These are phyloP conservation scores for Tilletiopsis washingtonensis DNA, from an alignment of 1,284 basidiomycete genomes.

Conservation along the genomic window DNA sequence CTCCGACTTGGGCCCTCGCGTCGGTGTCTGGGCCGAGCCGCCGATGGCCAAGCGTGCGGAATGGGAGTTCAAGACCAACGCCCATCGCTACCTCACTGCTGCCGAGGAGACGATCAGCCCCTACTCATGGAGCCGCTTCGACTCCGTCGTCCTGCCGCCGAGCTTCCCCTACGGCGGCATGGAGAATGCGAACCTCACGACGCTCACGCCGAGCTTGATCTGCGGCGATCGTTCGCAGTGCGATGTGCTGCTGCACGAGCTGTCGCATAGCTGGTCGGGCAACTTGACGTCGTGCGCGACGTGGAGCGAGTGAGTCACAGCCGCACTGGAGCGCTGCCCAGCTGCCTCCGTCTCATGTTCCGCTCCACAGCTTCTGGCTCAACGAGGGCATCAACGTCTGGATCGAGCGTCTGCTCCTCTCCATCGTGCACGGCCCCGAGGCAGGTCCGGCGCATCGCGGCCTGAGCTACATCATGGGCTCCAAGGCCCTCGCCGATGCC, in stretches of 20 bases:
- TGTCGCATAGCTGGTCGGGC: conserved; percentile 45
- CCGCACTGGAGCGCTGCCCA: too few relatives aligned
- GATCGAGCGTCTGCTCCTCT: conserved; percentile 74
- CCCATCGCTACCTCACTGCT: conserved; percentile 41
- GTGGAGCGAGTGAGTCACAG: conserved; percentile 30
- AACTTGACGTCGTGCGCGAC: conserved; percentile 44
- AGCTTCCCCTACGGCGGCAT: conserved; percentile 68
- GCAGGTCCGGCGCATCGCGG: conserved; percentile 62
- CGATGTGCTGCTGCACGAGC: conserved; percentile 51
- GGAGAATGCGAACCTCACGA: conserved; percentile 46
- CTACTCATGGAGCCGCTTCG: conserved; percentile 84
- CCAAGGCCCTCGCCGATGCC: conserved; percentile 65
- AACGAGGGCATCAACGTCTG: conserved; percentile 78
- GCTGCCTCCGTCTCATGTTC: too few relatives aligned
- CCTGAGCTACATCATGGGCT: conserved; percentile 70
- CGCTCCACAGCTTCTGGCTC: conserved; percentile 47
- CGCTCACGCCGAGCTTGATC: conserved; percentile 42
- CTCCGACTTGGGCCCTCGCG: conserved; percentile 36
- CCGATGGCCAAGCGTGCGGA: conserved; percentile 36
- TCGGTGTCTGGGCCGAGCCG: conserved; percentile 45
- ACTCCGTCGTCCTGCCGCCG: conserved; percentile 82
- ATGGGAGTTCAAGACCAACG: conserved; percentile 46
- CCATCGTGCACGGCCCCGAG: conserved; percentile 57
- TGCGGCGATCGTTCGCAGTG: conserved; percentile 35
- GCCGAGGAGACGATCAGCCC: conserved; percentile 43